phyloP scores from a whole-genome alignment of 345 rosid species.

The Lepidium africanum region DNA sequence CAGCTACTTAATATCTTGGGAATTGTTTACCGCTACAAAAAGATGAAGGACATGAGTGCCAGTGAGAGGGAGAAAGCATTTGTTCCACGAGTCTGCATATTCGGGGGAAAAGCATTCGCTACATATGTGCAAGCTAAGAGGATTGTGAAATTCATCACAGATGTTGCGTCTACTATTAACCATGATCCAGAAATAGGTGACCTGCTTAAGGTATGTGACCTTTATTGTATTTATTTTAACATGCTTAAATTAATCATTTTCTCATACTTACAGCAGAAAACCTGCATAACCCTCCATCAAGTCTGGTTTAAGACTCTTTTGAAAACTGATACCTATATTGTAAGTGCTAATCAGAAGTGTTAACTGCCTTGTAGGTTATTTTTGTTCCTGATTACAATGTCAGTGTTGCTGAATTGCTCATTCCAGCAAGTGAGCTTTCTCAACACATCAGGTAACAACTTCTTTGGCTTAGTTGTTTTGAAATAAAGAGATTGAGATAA shows the following conservation, averaged over 20 bases:
- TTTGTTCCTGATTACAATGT: constrained; percentile 82
- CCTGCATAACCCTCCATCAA: not conserved
- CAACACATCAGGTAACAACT: constrained; percentile 63
- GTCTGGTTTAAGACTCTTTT: not conserved
- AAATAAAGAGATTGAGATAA: not conserved
- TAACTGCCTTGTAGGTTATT: constrained; percentile 39
- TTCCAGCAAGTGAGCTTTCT: constrained; percentile 85
- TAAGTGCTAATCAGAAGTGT: not conserved
- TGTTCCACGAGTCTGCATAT: constrained; percentile 70
- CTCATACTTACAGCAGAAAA: not conserved
- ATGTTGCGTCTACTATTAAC: constrained; percentile 61
- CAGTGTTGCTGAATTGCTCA: constrained; percentile 76
- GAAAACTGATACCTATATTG: not conserved
- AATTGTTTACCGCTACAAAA: constrained; percentile 62
- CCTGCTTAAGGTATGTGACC: constrained; percentile 50
- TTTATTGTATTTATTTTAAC: not conserved
- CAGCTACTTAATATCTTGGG: constrained; percentile 70
- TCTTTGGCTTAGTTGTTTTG: not conserved
- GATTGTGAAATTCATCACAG: constrained; percentile 66
- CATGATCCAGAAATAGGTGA: constrained; percentile 72
- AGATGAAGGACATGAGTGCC: constrained; percentile 66
- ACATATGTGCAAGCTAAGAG: constrained; percentile 81
- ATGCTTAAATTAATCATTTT: not conserved
- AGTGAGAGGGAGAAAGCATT: constrained; percentile 42
- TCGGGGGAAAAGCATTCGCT: constrained; percentile 80